These are phyloP conservation scores for Xylaria scruposa DNA, from an alignment of 495 filamentous ascomycete species.

Conservation along the genomic window DNA sequence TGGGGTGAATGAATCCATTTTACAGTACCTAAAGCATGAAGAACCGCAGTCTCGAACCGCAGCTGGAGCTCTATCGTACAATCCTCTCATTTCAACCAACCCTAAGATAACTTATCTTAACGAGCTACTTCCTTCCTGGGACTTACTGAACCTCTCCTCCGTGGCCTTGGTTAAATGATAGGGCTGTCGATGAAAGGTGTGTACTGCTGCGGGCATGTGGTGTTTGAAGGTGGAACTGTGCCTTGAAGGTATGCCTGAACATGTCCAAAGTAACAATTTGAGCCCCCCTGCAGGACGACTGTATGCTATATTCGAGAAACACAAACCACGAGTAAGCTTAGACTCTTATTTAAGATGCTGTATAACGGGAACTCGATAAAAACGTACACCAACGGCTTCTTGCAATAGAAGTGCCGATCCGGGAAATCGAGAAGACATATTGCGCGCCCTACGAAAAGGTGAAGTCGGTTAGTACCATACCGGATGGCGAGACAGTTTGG, in stretches of 20 bases:
- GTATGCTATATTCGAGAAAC: slow-evolving; percentile 31
- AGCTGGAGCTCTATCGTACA: neutral
- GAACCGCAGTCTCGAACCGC: neutral
- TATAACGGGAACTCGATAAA: slow-evolving; percentile 6
- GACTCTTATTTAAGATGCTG: slow-evolving; percentile 17
- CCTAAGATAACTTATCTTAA: neutral
- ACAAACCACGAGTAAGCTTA: slow-evolving; percentile 26
- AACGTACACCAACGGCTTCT: slow-evolving; percentile 34
- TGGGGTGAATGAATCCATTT: neutral
- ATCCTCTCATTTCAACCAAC: neutral
- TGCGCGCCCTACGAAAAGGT: slow-evolving; percentile 27
- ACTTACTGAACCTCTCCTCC: slow-evolving; percentile 5
- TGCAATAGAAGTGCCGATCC: slow-evolving; percentile 31
- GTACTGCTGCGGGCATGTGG: slow-evolving; percentile 30
- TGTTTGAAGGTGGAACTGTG: slow-evolving; percentile 31
- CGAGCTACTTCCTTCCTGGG: slow-evolving; percentile 16
- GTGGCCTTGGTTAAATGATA: neutral
- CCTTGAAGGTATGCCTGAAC: slow-evolving; percentile 33
- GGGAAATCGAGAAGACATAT: slow-evolving; percentile 26
- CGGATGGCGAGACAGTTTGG: slow-evolving; percentile 11
- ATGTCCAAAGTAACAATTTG: slow-evolving; percentile 33
- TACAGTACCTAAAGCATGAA: neutral
- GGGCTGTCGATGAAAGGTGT: slow-evolving; percentile 30
- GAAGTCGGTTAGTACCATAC: slow-evolving; percentile 19
- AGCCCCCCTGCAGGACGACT: slow-evolving; percentile 27